phyloP scores from a whole-genome alignment of 306 rosid species.

The Hippophae tibetana region DNA sequence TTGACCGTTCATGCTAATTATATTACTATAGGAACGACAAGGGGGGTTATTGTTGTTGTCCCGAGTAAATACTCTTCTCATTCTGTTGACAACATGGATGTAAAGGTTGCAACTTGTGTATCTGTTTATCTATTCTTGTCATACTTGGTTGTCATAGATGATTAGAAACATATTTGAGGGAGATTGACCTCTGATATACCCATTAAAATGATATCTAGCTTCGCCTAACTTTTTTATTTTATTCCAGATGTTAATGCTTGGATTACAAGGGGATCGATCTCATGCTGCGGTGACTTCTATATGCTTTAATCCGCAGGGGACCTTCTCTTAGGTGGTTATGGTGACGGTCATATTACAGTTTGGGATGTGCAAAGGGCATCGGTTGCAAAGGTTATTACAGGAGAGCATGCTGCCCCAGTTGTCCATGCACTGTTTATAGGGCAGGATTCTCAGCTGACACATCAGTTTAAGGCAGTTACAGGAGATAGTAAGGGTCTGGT shows the following conservation, averaged over 20 bases:
- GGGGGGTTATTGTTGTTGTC: conserved; percentile 61
- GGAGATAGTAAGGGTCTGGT: conserved; percentile 94
- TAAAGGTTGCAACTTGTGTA: conserved; percentile 45
- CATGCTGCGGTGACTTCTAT: conserved; percentile 75
- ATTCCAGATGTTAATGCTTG: conserved; percentile 72
- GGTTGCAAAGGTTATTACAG: conserved; percentile 62
- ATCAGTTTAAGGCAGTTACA: conserved; percentile 86
- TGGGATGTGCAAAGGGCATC: conserved; percentile 86
- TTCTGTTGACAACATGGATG: conserved; percentile 63
- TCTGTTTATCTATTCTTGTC: not conserved
- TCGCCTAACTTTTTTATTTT: conserved; percentile 19
- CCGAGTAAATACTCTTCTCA: conserved; percentile 79
- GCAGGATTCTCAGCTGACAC: conserved; percentile 83
- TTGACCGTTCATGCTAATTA: conserved; percentile 73
- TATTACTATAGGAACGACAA: conserved; percentile 85
- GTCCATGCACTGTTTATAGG: conserved; percentile 82
- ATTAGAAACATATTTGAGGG: not conserved
- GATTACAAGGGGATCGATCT: conserved; percentile 69
- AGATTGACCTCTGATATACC: not conserved
- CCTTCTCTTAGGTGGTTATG: conserved; percentile 88
- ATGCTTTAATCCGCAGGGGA: conserved; percentile 94
- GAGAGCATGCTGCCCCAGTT: conserved; percentile 88
- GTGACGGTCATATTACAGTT: conserved; percentile 75
- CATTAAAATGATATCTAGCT: not conserved
- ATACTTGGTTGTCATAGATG: not conserved